Evolutionary conservation across 2,329 filamentous ascomycete genomes (phyloP), one percentile per base, ranked within the genome.

Genomic region (Cercospora brassicicola): DNA sequence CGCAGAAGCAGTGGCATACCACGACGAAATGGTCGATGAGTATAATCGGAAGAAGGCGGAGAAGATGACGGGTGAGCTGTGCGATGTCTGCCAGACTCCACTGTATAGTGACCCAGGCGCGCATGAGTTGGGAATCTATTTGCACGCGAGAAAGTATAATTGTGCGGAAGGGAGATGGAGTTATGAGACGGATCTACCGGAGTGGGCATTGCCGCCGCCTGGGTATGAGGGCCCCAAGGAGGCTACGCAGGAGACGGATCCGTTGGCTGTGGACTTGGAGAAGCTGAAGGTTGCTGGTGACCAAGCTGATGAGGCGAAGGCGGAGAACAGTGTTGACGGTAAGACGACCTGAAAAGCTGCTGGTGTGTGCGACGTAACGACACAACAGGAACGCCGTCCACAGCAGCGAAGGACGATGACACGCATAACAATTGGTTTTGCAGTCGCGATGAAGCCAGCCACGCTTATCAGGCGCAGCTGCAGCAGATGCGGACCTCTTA

Each of bases 31-130:
- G 88, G 90, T 97, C 42, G 91, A 94, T 73, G 86, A 90, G 65
- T 98, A 98, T 79, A 89, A 97, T 77, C 93, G 94, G 81, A 88
- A 90, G 75, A 94, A 94, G 75, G 94, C 94, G 1, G 95, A 99
- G 83, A 94, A 92, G 78, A 91, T 98, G 86, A 96, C 94, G 0
- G 95, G 95, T 11, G 84, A 93, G 75, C 82, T 88, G 15, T 99
- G 95, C 78, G 85, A 90, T 5, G 80, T 93, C 36, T 99, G 95
- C 79, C 86, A 90, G 67, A 97, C 95, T 20, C 91, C 92, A 23
- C 83, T 99, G 53, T 99, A 98, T 80, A 96, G 92, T 15, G 95
- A 99, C 77, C 95, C 95, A 0, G 94, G 94, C 0, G 81, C 85
- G 51, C 94, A 98, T 75, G 95, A 99, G 82, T 84, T 99, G 57